These are phyloP conservation scores for Colletotrichum horii DNA, from an alignment of 2,329 filamentous ascomycete species.

Conservation along the genomic window DNA sequence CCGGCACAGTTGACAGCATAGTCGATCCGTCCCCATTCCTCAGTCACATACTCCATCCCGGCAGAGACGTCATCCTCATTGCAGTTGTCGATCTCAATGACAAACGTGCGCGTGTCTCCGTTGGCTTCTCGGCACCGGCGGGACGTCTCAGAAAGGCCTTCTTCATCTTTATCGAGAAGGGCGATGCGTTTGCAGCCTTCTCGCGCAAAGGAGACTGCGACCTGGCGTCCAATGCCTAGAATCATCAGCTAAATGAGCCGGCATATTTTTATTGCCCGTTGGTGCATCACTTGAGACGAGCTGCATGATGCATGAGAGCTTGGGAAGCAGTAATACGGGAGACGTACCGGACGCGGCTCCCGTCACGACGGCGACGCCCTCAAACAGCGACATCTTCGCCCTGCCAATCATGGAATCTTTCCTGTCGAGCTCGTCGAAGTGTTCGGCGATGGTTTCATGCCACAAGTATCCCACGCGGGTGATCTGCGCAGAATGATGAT, in stretches of 20 bases:
- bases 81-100: constrained; percentile 37
- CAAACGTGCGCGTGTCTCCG: constrained; percentile 28
- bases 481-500: neutral
- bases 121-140: constrained; percentile 32
- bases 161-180: constrained; percentile 41
- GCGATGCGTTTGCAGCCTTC: constrained; percentile 48
- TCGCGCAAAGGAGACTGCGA: constrained; percentile 46
- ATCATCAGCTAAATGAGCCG: neutral
- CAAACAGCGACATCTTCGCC: constrained; percentile 29
- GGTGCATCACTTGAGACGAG: neutral
- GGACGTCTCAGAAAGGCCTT: constrained; percentile 36
- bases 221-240: constrained; percentile 47
- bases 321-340: neutral
- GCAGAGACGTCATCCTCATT: constrained; percentile 36
- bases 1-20: constrained; percentile 52
- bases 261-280: neutral
- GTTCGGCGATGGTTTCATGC: neutral
- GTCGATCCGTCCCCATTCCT: constrained; percentile 44
- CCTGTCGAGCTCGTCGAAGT: neutral
- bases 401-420: neutral
- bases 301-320: neutral
- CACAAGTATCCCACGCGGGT: neutral
- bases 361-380: constrained; percentile 34
- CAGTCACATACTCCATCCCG: constrained; percentile 35
- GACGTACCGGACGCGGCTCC: constrained; percentile 35